Percentiles rank a stretch among this genome's conserved stretches.
Conservation (phyloP, 352 stramenopile genomes). For the Pythium aphanidermatum region DNA sequence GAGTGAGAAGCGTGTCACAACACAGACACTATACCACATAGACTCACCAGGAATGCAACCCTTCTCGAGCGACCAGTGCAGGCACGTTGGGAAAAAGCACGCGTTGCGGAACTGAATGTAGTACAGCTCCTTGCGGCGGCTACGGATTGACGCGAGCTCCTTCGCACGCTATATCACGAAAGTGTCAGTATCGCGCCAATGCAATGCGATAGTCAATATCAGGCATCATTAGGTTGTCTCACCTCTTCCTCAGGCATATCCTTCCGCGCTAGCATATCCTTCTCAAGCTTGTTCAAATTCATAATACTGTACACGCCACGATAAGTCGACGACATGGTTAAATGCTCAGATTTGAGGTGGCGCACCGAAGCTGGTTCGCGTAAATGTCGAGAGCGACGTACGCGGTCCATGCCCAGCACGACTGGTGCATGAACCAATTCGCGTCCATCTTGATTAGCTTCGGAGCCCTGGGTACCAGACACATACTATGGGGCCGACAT, state of each 20-base stretch:
- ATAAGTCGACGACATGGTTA: neutral
- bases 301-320: slow-evolving; percentile 35
- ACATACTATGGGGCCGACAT: neutral
- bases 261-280: slow-evolving; percentile 38
- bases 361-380: slow-evolving; percentile 64
- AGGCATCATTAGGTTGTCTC: neutral
- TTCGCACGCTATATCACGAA: slow-evolving; percentile 23
- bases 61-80: slow-evolving; percentile 76
- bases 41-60: slow-evolving; percentile 55
- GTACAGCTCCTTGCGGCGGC: slow-evolving; percentile 63
- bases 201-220: neutral
- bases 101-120: slow-evolving; percentile 76
- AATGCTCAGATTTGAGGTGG: neutral
- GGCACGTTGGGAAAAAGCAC: slow-evolving; percentile 71
- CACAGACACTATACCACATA: neutral
- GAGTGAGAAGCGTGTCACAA: neutral
- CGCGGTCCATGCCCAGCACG: slow-evolving; percentile 62
- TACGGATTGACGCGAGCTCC: slow-evolving; percentile 40
- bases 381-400: slow-evolving; percentile 80
- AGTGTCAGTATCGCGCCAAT: neutral
- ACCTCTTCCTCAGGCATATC: slow-evolving; percentile 57
- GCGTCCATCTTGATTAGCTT: slow-evolving; percentile 75
- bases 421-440: slow-evolving; percentile 57
- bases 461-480: slow-evolving; percentile 35
- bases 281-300: slow-evolving; percentile 51